A percentile compares a stretch with the other conserved stretches of the same genome.
Conservation (phyloP, 2,329 filamentous ascomycete species). For the Neobulgaria alba region DNA sequence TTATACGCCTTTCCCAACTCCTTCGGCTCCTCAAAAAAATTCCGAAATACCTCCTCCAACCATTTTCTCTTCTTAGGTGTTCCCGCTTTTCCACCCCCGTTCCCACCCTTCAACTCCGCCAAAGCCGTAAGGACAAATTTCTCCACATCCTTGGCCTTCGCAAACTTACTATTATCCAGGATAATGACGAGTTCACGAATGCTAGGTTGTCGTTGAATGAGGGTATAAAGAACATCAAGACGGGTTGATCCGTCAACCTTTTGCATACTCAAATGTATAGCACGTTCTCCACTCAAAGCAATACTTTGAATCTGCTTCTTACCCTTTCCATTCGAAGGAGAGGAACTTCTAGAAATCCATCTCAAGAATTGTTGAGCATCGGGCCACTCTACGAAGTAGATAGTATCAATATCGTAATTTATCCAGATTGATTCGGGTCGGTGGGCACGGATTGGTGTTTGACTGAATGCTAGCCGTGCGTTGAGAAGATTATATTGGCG, state of each 20-base stretch:
- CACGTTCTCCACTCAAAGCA: too few species aligned
- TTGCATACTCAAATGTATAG: background rate
- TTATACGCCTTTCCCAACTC: background rate
- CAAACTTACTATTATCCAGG: conserved; percentile 6
- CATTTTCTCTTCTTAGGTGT: background rate
- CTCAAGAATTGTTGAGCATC: background rate
- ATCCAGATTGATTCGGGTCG: conserved; percentile 3
- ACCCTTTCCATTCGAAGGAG: too few species aligned
- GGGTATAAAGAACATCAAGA: conserved; percentile 2
- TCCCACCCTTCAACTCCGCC: background rate
- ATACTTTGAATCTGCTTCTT: too few species aligned
- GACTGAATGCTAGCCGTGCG: background rate
- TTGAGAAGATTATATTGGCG: conserved; percentile 1
- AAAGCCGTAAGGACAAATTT: conserved; percentile 1
- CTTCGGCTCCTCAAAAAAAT: background rate
- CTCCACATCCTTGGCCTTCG: background rate
- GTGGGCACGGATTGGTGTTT: background rate
- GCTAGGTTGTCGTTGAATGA: conserved; percentile 3
- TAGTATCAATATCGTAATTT: conserved; percentile 9
- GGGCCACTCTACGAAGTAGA: conserved; percentile 11
- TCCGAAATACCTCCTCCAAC: too few species aligned
- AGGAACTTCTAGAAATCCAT: conserved; percentile 1
- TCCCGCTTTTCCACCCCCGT: background rate
- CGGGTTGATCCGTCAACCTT: background rate
- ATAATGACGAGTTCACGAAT: conserved; percentile 8